Evolutionary conservation across 176 grass and related monocot genomes (phyloP), one percentile per base, ranked within the genome.

Genomic region (Eleusine coracana): DNA sequence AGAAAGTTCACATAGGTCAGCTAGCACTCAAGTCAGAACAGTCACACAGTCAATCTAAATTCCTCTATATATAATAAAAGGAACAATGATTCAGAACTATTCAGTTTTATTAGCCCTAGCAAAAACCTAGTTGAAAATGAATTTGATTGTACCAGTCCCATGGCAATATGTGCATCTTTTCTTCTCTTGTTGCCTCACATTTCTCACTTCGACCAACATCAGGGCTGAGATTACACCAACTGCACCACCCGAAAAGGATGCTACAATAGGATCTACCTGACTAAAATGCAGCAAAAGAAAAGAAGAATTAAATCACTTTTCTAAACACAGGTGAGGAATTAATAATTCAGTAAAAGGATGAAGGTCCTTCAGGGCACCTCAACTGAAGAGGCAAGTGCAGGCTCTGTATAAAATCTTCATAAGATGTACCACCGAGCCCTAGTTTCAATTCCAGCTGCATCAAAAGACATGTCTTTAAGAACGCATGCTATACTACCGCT

Each of bases 181-280:
- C 84, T 98, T 98, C 74, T 98, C 95, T 91, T 98, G 92, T 68
- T 91, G 92, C 86, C 86, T 85, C 62, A 93, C 92, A 73, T 98
- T 98, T 87, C 80, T 95, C 55, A 89, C 84, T 91, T 98, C 95
- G 63, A 91, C 75, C 72, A 98, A 74, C 95, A 95, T 98, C 74
- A 98, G 85, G 59, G 92, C 82, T 63, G 92, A 98, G 86, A 95
- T 95, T 4, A 98, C 95, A 82, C 92, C 90, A 52, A 95, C 90
- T 40, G 95, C 84, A 13, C 95, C 92, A 78, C 95, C 95, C 16
- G 95, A 89, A 90, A 98, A 98, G 45, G 92, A 95, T 68, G 95
- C 92, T 79, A 98, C 92, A 74, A 98, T 98, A 18, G 95, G 95
- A 75, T 98, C 95, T 63, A 98, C 92, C 87, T 98, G 92, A 91